Evolutionary conservation across 805 yeast genomes (phyloP), one percentile per base, ranked within the genome.

Genomic region (Millerago galiae): DNA sequence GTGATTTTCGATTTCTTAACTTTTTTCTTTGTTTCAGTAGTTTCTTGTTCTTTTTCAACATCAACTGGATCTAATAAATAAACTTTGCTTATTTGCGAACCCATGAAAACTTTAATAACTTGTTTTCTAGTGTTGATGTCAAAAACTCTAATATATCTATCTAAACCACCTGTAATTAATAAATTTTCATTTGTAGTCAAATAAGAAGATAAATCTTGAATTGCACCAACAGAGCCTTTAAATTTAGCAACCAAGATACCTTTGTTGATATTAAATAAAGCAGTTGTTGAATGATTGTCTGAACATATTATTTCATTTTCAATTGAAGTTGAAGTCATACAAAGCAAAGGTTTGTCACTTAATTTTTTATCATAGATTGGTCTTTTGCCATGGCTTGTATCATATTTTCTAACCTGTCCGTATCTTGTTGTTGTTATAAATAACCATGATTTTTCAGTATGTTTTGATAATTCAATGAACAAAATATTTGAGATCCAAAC

Each of bases 141-240:
- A 61, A 75, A 91, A 4, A 85, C 86, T 45, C 96, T 74, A 24
- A 87, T 70, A 54, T 88, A 91, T 54, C 96, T 72, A 57, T 93
- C 99, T 17, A 90, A 71, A 0, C 96, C 95, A 35, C 95, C 97
- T 15, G 86, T 71, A 2, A 80, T 79, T 8, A 90, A 55, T 25
- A 82, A 56, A 9, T 70, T 68, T 5, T 66, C 63, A 10, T 66
- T 61, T 1, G 55, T 54, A 4, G 40, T 27, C 9, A 56, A 42
- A 28, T 48, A 41, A 15, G 61, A 45, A 41, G 46, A 58, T 15
- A 60, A 47, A 4, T 64, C 49, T 21, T 62, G 62, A 35, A 83
- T 79, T 1, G 89, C 81, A 44, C 95, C 90, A 18, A 80, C 81
- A 10, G 88, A 77, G 17, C 93, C 95, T 31, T 80, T 77, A 57